Percentiles rank a stretch among this genome's conserved stretches.
Evolutionary conservation across 305 asterid genomes (phyloP).

Genomic region (Solanum hybrid): DNA sequence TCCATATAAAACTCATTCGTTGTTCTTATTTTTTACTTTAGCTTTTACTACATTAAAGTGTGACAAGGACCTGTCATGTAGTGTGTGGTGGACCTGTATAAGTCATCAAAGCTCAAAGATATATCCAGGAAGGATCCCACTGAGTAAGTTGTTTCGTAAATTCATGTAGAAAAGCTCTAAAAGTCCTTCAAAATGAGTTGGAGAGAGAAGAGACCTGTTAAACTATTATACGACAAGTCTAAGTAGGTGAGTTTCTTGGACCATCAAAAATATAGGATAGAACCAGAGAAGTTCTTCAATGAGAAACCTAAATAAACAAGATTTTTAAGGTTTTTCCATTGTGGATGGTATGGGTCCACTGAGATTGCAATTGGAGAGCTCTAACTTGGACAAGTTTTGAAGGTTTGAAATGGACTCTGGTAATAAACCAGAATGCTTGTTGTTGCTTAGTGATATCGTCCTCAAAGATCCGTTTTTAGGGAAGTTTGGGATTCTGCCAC

Average conservation of each 20-base stretch:
- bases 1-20: background rate
- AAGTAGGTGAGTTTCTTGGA: slow-evolving; percentile 24
- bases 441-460: slow-evolving; percentile 28
- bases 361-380: slow-evolving; percentile 27
- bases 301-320: slow-evolving; percentile 33
- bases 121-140: slow-evolving; percentile 33
- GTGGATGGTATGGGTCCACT: slow-evolving; percentile 41
- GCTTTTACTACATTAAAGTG: background rate
- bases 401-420: slow-evolving; percentile 38
- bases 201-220: slow-evolving; percentile 20
- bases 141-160: slow-evolving; percentile 30
- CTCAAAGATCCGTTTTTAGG: slow-evolving; percentile 28
- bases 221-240: slow-evolving; percentile 15
- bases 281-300: slow-evolving; percentile 26
- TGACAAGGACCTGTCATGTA: background rate
- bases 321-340: slow-evolving; percentile 24
- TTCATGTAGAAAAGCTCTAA: slow-evolving; percentile 20
- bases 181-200: slow-evolving; percentile 27
- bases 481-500: slow-evolving; percentile 47
- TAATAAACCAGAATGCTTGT: slow-evolving; percentile 30
- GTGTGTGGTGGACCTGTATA: background rate
- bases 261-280: slow-evolving; percentile 33
- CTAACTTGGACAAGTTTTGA: slow-evolving; percentile 24
- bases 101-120: slow-evolving; percentile 12
- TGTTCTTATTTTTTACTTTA: background rate